A percentile compares a stretch with the other conserved stretches of the same genome.
Conservation (phyloP, 371 early-diverging fungal genomes). For the Actinomortierella ambigua region DNA sequence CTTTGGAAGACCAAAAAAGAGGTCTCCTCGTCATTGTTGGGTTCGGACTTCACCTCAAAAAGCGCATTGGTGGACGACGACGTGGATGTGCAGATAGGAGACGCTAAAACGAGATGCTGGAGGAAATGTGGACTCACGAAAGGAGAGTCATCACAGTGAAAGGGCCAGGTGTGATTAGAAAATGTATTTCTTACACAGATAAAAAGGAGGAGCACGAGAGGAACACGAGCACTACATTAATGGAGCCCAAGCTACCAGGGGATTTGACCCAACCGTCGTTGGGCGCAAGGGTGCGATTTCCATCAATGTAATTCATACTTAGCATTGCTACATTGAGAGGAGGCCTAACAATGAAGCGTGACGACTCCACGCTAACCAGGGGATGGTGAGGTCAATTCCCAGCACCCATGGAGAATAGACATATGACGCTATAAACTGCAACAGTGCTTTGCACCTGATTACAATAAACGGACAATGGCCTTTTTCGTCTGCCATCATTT, state of each 20-base stretch:
- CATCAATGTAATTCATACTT: too few relatives aligned
- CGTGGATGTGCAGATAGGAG: not conserved
- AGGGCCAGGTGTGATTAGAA: too few relatives aligned
- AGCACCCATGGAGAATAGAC: not conserved
- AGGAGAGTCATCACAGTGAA: too few relatives aligned
- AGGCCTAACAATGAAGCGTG: not conserved
- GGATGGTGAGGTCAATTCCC: not conserved
- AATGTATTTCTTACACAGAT: not conserved
- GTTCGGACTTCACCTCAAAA: too few relatives aligned
- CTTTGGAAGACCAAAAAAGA: too few relatives aligned
- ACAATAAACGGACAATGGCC: not conserved
- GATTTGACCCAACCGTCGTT: too few relatives aligned
- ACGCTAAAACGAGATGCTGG: not conserved
- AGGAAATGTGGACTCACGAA: not conserved
- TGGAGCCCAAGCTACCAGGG: not conserved
- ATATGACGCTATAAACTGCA: not conserved
- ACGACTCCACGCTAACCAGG: not conserved
- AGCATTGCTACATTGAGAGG: too few relatives aligned
- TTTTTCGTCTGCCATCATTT: too few relatives aligned
- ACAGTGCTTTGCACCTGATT: not conserved
- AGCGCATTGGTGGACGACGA: conserved; percentile 5
- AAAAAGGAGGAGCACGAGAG: not conserved
- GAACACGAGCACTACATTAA: not conserved
- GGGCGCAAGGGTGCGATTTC: too few relatives aligned
- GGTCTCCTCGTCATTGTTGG: too few relatives aligned